Conservation (phyloP, 192 early-diverging fungal genomes). For the Coemansia sp. region DNA sequence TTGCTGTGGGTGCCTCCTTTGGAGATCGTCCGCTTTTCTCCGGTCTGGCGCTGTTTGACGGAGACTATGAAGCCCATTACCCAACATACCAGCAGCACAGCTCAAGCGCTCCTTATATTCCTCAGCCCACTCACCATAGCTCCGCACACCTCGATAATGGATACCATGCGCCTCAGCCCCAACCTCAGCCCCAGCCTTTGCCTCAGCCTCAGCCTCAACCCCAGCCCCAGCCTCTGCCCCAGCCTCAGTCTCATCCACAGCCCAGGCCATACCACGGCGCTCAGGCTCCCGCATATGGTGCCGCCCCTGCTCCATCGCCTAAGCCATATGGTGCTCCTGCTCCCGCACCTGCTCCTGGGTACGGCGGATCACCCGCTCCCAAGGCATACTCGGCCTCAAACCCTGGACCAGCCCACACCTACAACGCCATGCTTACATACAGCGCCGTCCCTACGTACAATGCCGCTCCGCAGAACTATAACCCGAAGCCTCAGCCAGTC, state of each 20-base stretch:
- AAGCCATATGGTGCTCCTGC: conserved; percentile 1
- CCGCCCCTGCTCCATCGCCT: conserved; percentile 6
- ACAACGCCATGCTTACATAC: neutral
- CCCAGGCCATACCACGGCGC: neutral
- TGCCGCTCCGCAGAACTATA: neutral
- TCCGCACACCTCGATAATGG: neutral
- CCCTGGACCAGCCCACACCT: neutral
- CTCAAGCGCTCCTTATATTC: conserved; percentile 6
- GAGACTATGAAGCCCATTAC: neutral
- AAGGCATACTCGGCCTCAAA: neutral
- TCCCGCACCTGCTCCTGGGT: neutral
- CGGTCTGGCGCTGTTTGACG: conserved; percentile 15
- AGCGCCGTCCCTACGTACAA: neutral
- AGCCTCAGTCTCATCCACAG: neutral
- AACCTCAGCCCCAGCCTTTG: conserved; percentile 2
- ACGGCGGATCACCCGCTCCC: neutral
- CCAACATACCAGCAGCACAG: conserved; percentile 3
- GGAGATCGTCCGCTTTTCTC: conserved; percentile 4
- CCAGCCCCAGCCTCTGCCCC: conserved; percentile 3
- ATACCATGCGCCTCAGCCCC: conserved; percentile 4
- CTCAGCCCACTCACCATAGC: conserved; percentile 4
- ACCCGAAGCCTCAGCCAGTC: neutral
- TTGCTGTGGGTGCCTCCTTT: conserved; percentile 1
- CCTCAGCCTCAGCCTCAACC: conserved; percentile 8
- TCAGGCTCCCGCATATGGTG: conserved; percentile 1